Percentiles rank a stretch among this genome's conserved stretches.
phyloP scores from a whole-genome alignment of 352 stramenopile species.

The Phytophthora pinifolia region DNA sequence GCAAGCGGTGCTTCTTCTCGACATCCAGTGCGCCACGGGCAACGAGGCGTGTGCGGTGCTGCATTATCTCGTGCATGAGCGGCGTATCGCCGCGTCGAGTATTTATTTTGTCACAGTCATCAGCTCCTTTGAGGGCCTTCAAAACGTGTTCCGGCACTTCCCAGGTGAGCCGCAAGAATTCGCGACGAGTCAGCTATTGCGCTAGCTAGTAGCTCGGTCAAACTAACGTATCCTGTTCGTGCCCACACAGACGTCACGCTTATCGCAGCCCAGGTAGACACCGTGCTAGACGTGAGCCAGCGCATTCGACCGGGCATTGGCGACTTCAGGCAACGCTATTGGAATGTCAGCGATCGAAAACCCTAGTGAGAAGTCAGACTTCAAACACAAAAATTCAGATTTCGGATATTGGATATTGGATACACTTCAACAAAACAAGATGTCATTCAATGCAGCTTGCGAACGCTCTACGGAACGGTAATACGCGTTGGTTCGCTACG shows the following conservation, averaged over 20 bases:
- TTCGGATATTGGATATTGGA: no score
- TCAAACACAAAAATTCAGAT: no score
- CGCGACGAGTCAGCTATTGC: neutral
- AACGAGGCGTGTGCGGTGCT: constrained; percentile 38
- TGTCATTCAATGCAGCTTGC: no score
- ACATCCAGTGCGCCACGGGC: constrained; percentile 48
- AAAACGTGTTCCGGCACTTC: constrained; percentile 43
- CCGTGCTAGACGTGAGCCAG: constrained; percentile 38
- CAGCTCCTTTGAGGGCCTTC: constrained; percentile 41
- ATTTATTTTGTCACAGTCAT: constrained; percentile 67
- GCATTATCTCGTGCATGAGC: constrained; percentile 37
- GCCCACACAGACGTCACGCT: constrained; percentile 36
- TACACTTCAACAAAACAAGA: no score
- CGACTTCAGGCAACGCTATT: constrained; percentile 46
- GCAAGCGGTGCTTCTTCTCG: constrained; percentile 44
- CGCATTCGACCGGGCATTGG: constrained; percentile 41
- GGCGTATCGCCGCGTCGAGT: constrained; percentile 24
- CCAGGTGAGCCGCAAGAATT: constrained; percentile 32
- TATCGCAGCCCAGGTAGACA: constrained; percentile 51
- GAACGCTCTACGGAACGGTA: no score
- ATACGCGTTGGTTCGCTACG: no score
- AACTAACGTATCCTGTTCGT: constrained; percentile 10
- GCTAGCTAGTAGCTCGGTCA: neutral
- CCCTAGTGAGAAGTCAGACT: no score
- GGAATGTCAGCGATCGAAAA: constrained; percentile 19